Percentiles rank a stretch among this genome's conserved stretches.
Evolutionary conservation across 2,329 filamentous ascomycete genomes (phyloP).

Genomic region (Ophiostoma ulmi): DNA sequence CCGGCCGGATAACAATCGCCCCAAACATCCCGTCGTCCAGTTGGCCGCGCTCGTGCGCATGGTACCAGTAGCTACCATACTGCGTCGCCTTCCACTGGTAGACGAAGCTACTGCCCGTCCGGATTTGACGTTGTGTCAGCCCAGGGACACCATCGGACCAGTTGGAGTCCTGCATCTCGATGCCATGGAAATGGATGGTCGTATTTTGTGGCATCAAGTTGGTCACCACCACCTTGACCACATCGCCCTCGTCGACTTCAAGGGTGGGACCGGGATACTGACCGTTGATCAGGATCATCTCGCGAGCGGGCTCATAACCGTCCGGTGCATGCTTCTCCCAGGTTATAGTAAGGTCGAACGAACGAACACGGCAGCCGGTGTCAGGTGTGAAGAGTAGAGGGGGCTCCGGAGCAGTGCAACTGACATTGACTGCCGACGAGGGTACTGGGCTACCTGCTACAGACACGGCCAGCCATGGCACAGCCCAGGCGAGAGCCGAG

Average conservation of each 20-base stretch:
- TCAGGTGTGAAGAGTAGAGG: conserved; percentile 9
- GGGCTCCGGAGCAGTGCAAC: not conserved
- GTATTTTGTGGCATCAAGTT: conserved; percentile 46
- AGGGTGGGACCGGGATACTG: conserved; percentile 59
- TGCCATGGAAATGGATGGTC: conserved; percentile 48
- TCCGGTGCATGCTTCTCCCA: conserved; percentile 40
- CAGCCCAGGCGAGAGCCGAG: conserved; percentile 14
- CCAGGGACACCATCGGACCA: conserved; percentile 59
- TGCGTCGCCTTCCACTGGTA: conserved; percentile 53
- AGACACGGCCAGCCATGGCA: conserved; percentile 15
- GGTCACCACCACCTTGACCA: conserved; percentile 41
- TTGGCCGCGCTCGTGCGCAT: conserved; percentile 52
- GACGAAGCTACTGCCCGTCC: conserved; percentile 43
- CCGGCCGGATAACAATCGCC: conserved; percentile 47
- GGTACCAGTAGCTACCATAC: conserved; percentile 58
- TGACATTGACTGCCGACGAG: not conserved
- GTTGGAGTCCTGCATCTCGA: conserved; percentile 48
- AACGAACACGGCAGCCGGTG: not conserved
- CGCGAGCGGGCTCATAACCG: conserved; percentile 37
- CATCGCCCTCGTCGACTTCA: conserved; percentile 48
- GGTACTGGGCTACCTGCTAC: not conserved
- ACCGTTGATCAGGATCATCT: conserved; percentile 52
- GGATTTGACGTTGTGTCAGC: conserved; percentile 49
- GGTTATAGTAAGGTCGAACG: conserved; percentile 34
- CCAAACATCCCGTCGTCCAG: conserved; percentile 58